Conservation (phyloP, 768 basidiomycete species). For the Lactarius quietus region DNA sequence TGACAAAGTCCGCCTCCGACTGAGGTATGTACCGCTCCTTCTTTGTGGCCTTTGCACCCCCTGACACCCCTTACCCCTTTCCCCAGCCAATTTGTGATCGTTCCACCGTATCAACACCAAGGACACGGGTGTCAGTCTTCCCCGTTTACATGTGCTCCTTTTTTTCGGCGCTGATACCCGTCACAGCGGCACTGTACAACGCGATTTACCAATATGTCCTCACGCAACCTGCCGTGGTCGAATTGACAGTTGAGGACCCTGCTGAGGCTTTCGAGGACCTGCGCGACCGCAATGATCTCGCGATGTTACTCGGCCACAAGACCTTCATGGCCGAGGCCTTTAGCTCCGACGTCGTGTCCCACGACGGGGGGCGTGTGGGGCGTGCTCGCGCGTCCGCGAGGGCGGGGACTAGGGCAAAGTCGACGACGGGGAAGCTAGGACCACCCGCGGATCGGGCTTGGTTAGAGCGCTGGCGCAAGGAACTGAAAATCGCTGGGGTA, state of each 20-base stretch:
- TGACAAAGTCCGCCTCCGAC: conserved; percentile 78
- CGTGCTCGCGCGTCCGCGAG: conserved; percentile 29
- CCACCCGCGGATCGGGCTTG: conserved; percentile 75
- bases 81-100: conserved; percentile 86
- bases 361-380: conserved; percentile 39
- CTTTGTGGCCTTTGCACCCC: background rate
- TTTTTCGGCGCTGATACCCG: background rate
- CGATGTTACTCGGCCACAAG: conserved; percentile 62
- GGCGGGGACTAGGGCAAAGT: conserved; percentile 22
- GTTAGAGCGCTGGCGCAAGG: conserved; percentile 74
- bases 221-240: conserved; percentile 65
- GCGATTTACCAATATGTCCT: conserved; percentile 79
- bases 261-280: conserved; percentile 98
- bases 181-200: conserved; percentile 77
- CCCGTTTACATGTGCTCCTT: background rate
- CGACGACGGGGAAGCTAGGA: conserved; percentile 57
- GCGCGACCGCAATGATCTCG: conserved; percentile 86
- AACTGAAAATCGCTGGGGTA: conserved; percentile 89
- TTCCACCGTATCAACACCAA: conserved; percentile 83
- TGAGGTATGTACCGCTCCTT: conserved; percentile 54
- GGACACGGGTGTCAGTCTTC: conserved; percentile 81
- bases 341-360: conserved; percentile 36
- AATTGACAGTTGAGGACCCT: conserved; percentile 96
- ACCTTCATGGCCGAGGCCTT: conserved; percentile 72
- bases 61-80: background rate